Evolutionary conservation across 345 rosid species (phyloP).

Genomic region (Lagerstroemia speciosa): DNA sequence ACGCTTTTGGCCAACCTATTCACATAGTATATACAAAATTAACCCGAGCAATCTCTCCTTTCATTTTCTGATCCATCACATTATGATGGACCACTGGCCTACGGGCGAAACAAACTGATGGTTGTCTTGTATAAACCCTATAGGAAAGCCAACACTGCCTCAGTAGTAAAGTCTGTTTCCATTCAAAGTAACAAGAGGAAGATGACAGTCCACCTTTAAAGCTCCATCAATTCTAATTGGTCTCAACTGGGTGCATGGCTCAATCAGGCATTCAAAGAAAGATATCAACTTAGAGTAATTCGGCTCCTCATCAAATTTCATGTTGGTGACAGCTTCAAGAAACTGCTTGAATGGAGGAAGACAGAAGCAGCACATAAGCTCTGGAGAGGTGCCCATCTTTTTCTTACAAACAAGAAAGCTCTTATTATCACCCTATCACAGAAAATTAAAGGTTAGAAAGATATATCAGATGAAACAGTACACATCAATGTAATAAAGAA

Average conservation of each 20-base stretch:
- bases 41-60: constrained; percentile 6
- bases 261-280: constrained; percentile 62
- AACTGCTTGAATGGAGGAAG: constrained; percentile 78
- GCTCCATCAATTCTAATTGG: constrained; percentile 98
- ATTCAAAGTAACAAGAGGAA: background rate
- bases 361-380: constrained; percentile 79
- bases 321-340: constrained; percentile 82
- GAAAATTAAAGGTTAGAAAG: constrained; percentile 7
- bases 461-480: background rate
- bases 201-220: constrained; percentile 49
- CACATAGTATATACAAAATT: constrained; percentile 11
- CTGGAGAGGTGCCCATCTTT: constrained; percentile 86
- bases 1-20: constrained; percentile 78
- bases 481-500: constrained; percentile 2
- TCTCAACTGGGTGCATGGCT: constrained; percentile 51
- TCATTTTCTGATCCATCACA: background rate
- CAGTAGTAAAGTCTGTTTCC: background rate
- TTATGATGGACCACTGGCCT: background rate
- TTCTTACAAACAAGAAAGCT: constrained; percentile 95
- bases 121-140: background rate
- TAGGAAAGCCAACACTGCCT: background rate
- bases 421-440: constrained; percentile 81
- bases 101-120: background rate
- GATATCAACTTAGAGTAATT: constrained; percentile 85
- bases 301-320: constrained; percentile 93